Base-by-base conservation (phyloP, 768 basidiomycete species). In the Clathrus columnatus region DNA sequence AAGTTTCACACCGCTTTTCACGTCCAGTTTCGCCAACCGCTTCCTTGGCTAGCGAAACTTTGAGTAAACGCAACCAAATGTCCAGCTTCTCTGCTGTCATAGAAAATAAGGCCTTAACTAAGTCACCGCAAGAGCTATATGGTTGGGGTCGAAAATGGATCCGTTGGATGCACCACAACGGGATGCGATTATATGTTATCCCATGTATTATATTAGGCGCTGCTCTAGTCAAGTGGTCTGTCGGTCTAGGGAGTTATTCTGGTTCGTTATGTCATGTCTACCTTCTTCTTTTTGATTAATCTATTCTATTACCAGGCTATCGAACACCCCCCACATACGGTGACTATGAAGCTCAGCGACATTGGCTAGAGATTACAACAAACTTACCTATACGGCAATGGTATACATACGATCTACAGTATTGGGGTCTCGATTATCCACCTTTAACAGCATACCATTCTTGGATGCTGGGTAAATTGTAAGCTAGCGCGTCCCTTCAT, bases 341-440 rank as follows among this genome's bases (percentile, higher is more conserved):
- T 2, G 92, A 95, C 69, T 95, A 89, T 61, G 92, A 95, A 67
- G 92, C 92, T 0, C 92, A 94, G 64, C 74, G 92, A 51, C 92
- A 94, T 69, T 95, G 92, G 92, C 90, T 95, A 88, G 92, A 94
- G 62, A 66, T 95, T 36, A 91, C 89, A 2, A 68, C 83, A 23
- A 86, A 93, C 64, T 72, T 91, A 0, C 88, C 92, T 0, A 62
- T 81, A 18, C 71, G 70, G 14, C 70, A 85, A 59, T 97, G 94
- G 94, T 97, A 97, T 68, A 82, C 71, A 1, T 89, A 92, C 67
- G 89, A 95, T 63, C 74, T 89, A 27, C 80, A 80, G 30, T 95
- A 95, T 64, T 97, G 94, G 94, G 91, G 91, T 0, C 75, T 97
- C 50, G 94, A 97, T 69, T 97, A 97, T 70, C 93, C 93, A 3